phyloP scores from a whole-genome alignment of 1,139 yeast species.

The Spencermartinsiella ligniputridi region DNA sequence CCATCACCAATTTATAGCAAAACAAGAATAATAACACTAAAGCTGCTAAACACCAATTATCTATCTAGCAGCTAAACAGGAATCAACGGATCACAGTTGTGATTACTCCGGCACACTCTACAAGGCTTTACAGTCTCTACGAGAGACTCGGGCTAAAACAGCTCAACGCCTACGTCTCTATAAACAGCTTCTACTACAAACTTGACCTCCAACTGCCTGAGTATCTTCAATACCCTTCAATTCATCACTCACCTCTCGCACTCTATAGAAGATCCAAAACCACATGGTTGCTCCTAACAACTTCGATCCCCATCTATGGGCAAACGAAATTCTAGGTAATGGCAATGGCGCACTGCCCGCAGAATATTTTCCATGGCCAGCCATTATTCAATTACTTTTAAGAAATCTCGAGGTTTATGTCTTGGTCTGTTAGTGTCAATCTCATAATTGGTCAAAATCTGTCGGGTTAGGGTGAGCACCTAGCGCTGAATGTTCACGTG shows the following conservation, averaged over 20 bases:
- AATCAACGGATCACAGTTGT: too few relatives aligned
- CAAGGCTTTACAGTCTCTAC: constrained; percentile 2
- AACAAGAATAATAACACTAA: too few relatives aligned
- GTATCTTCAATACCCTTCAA: neutral
- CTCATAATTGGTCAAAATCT: neutral
- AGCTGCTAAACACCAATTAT: too few relatives aligned
- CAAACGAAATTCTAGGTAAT: constrained; percentile 31
- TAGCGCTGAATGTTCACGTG: neutral
- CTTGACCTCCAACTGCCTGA: neutral
- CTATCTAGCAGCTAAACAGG: too few relatives aligned
- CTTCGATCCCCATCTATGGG: constrained; percentile 56
- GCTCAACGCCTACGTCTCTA: too few relatives aligned
- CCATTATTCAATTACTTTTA: constrained; percentile 17
- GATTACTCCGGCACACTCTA: too few relatives aligned
- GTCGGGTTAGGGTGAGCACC: neutral
- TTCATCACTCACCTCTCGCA: constrained; percentile 46
- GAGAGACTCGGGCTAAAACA: neutral
- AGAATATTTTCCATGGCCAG: constrained; percentile 29
- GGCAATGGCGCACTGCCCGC: constrained; percentile 35
- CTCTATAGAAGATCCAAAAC: constrained; percentile 78
- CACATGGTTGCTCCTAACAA: constrained; percentile 79
- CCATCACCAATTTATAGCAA: too few relatives aligned
- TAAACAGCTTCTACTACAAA: too few relatives aligned
- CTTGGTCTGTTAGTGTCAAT: too few relatives aligned
- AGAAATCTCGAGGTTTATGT: neutral